phyloP scores from a whole-genome alignment of 2,329 filamentous ascomycete genomes.

The Cercospora canescens region DNA sequence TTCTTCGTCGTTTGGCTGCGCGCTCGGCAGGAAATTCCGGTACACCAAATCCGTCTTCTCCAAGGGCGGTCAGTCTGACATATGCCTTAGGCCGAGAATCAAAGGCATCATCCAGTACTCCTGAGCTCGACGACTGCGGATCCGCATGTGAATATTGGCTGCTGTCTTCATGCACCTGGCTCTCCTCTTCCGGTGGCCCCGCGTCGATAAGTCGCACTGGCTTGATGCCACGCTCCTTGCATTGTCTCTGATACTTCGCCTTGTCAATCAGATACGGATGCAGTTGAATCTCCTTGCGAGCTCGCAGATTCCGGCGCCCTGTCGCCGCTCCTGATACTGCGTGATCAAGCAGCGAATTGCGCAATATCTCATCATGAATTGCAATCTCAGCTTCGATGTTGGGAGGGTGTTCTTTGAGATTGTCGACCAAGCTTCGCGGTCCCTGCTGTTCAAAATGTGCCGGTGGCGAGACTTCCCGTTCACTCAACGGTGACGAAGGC shows the following conservation, averaged over 20 bases:
- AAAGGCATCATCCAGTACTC: neutral
- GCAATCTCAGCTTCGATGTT: neutral
- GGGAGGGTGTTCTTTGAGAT: neutral
- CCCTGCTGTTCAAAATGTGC: neutral
- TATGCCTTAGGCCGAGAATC: neutral
- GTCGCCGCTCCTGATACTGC: neutral
- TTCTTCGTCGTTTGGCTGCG: slow-evolving; percentile 3
- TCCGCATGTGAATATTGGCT: slow-evolving; percentile 4
- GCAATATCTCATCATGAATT: neutral
- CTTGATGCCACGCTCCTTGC: slow-evolving; percentile 44
- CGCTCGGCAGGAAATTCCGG: neutral
- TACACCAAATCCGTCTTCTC: neutral
- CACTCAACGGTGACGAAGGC: slow-evolving; percentile 28
- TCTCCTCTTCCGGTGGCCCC: slow-evolving; percentile 16
- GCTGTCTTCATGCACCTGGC: slow-evolving; percentile 14
- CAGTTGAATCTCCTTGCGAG: slow-evolving; percentile 50
- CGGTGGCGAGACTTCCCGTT: slow-evolving; percentile 28
- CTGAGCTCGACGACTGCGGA: neutral
- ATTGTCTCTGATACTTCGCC: slow-evolving; percentile 45
- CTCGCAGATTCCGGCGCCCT: slow-evolving; percentile 40
- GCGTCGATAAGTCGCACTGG: slow-evolving; percentile 41
- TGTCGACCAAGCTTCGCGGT: too few relatives aligned
- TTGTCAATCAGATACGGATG: slow-evolving; percentile 50
- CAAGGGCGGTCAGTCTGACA: neutral
- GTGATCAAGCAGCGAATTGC: slow-evolving; percentile 1